Evolutionary conservation across 2,329 filamentous ascomycete species (phyloP).

Genomic region (Talaromyces sp.): DNA sequence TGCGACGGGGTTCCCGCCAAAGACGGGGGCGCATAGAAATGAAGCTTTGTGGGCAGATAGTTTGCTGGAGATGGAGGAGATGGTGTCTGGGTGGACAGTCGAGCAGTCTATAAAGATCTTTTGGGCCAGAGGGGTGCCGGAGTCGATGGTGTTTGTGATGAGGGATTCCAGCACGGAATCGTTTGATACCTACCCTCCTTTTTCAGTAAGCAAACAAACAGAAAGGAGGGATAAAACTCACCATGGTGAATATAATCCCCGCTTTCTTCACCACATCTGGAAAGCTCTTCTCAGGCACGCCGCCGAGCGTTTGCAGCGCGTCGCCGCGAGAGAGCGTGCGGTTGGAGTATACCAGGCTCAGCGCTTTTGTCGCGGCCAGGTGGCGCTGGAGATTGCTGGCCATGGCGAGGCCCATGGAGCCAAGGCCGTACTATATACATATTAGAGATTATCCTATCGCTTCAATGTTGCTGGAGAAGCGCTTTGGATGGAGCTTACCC

Average conservation of each 20-base stretch:
- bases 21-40: constrained; percentile 39
- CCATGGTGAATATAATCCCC: constrained; percentile 36
- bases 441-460: no score
- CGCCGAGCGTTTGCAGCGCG: constrained; percentile 30
- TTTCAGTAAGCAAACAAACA: neutral
- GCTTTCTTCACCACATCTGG: constrained; percentile 29
- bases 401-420: constrained; percentile 42
- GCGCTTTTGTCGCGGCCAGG: constrained; percentile 25
- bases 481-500: constrained; percentile 18
- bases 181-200: constrained; percentile 29
- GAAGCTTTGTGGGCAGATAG: constrained; percentile 29
- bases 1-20: constrained; percentile 40
- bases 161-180: constrained; percentile 33
- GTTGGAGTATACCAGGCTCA: constrained; percentile 34
- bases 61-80: constrained; percentile 25
- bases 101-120: constrained; percentile 85
- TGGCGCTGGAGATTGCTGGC: constrained; percentile 38
- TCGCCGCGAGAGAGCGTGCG: constrained; percentile 36
- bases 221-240: constrained; percentile 10
- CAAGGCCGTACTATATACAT: constrained; percentile 32
- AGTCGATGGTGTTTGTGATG: constrained; percentile 20
- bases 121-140: constrained; percentile 44
- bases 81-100: constrained; percentile 73
- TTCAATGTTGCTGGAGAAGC: no score
- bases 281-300: constrained; percentile 25